Base-by-base conservation (phyloP, 148 eudicot species). In the Fagopyrum tataricum region DNA sequence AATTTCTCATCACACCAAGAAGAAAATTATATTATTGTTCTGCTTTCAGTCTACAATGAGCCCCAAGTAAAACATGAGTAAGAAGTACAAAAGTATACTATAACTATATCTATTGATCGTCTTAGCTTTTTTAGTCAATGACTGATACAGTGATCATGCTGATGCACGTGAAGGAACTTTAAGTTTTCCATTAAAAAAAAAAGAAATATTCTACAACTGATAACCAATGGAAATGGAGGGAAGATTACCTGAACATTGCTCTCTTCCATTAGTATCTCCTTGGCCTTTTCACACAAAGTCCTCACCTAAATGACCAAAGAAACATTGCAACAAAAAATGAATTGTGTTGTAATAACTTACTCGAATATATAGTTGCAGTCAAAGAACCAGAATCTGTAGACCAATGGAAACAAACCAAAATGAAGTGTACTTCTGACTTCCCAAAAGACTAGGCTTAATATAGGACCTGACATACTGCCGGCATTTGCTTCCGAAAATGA, bases 241-340 rank as follows among this genome's bases (percentile, higher is more conserved):
- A 43, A 67, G 17, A 37, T 14, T 67, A 90, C 98, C 96, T 93
- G 98, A 76, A 93, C 98, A 80, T 93, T 93, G 85, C 98, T 93
- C 81, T 93, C 98, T 71, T 87, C 86, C 98, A 93, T 91, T 46
- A 93, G 79, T 64, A 93, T 89, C 79, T 93, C 98, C 87, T 93
- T 93, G 59, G 96, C 98, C 84, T 93, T 93, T 74, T 90, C 94
- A 67, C 98, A 93, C 74, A 93, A 79, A 6, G 51, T 79, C 81
- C 87, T 85, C 59, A 93, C 98, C 98, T 93, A 74, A 76, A 77
- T n/a, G 62, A 74, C 4, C 24, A 44, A 78, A 78, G 62, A 76
- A 61, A 69, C 23, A 55, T 0, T 6, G 31, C 9, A 10, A 21
- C 7, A 10, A 20, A 20, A 55, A 18, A 6, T 6, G 26, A 20